Conservation (phyloP, 805 yeast species). For the Scheffersomyces lignosus region DNA sequence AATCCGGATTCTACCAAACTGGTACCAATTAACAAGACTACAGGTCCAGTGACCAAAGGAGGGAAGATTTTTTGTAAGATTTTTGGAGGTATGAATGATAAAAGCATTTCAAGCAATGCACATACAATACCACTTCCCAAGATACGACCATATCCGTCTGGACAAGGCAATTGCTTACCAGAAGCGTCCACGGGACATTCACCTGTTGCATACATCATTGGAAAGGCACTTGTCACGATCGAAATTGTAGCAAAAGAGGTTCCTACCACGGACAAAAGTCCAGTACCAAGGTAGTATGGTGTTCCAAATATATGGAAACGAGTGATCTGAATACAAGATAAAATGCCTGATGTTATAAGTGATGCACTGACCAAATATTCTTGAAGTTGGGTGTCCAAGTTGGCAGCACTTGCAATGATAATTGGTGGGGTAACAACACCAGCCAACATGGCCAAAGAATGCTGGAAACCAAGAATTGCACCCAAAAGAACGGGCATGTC, state of each 20-base stretch:
- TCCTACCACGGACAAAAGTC: slow-evolving; percentile 86
- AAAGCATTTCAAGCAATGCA: slow-evolving; percentile 67
- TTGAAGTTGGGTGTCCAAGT: slow-evolving; percentile 45
- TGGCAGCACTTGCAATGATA: slow-evolving; percentile 63
- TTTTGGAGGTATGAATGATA: slow-evolving; percentile 78
- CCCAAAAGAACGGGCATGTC: slow-evolving; percentile 84
- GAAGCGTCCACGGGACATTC: slow-evolving; percentile 61
- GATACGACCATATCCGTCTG: slow-evolving; percentile 87
- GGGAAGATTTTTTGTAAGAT: slow-evolving; percentile 76
- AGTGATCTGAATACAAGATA: slow-evolving; percentile 76
- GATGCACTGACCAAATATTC: slow-evolving; percentile 40
- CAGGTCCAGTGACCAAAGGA: slow-evolving; percentile 91
- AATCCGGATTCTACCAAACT: slow-evolving; percentile 70
- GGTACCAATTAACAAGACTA: slow-evolving; percentile 80
- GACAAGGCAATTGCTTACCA: slow-evolving; percentile 75
- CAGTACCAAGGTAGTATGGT: slow-evolving; percentile 81
- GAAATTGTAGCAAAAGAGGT: slow-evolving; percentile 88
- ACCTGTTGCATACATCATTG: slow-evolving; percentile 77
- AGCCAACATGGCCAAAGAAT: slow-evolving; percentile 86
- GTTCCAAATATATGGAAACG: slow-evolving; percentile 76
- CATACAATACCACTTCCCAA: slow-evolving; percentile 80
- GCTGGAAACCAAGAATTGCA: slow-evolving; percentile 80
- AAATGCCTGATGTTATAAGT: slow-evolving; percentile 44
- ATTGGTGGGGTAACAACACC: slow-evolving; percentile 87
- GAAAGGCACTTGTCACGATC: slow-evolving; percentile 72